Percentiles rank a stretch among this genome's conserved stretches.
These are phyloP conservation scores for Prunus davidiana DNA, from an alignment of 306 rosid genomes.

Conservation along the genomic window DNA sequence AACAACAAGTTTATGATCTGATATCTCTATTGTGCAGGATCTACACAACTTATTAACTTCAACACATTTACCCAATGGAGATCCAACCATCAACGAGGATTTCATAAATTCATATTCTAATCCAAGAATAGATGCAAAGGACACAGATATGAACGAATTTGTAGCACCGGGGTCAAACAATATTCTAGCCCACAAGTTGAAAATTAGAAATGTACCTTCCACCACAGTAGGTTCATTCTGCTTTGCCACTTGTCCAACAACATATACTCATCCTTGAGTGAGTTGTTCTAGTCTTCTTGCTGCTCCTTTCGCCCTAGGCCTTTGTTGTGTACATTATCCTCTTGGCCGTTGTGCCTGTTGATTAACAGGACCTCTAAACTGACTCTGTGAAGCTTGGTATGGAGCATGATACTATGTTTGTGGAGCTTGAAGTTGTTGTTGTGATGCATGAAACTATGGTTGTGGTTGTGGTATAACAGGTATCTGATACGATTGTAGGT, in stretches of 20 bases:
- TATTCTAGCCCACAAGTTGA: not conserved
- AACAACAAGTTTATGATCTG: too few species aligned
- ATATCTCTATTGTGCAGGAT: too few species aligned
- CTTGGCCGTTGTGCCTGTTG: not conserved
- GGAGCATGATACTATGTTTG: not conserved
- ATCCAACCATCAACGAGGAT: not conserved
- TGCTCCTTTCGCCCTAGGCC: too few species aligned
- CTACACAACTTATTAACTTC: not conserved
- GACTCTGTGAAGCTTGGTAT: not conserved
- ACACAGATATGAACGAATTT: not conserved
- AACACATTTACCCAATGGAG: not conserved
- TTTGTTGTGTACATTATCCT: not conserved
- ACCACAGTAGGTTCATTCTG: not conserved
- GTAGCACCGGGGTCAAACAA: not conserved
- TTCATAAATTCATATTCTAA: not conserved
- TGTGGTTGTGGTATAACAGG: too few species aligned
- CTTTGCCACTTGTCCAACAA: not conserved
- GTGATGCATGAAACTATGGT: not conserved
- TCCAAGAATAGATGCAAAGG: not conserved
- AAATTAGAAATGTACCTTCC: not conserved
- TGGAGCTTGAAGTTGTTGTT: not conserved
- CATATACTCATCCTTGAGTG: not conserved
- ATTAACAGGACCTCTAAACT: too few species aligned
- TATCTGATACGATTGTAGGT: not conserved
- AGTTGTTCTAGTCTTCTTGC: not conserved